Evolutionary conservation across 495 filamentous ascomycete species (phyloP), one percentile per base, ranked within the genome.

Genomic region (Talaromyces nanjingensis): DNA sequence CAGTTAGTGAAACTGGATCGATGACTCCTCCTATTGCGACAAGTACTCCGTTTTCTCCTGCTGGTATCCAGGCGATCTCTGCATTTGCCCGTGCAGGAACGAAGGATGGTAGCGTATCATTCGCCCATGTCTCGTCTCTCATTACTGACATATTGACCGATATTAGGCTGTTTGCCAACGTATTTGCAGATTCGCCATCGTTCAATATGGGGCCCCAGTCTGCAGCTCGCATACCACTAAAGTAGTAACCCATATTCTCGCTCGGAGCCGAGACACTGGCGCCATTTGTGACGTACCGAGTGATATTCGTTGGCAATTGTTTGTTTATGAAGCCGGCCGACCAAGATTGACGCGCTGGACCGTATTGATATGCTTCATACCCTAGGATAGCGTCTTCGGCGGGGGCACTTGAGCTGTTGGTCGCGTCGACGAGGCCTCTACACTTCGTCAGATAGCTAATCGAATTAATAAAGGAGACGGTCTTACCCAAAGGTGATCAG

Each of bases 181-280:
- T 74, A 39, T 72, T 78, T 8, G 72, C 58, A 9, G 72, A 67
- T 5, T 56, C 31, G 63, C 80, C 80, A 6, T 58, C 33, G 16
- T 68, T 64, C 56, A 75, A 80, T 64, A 88, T 80, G 1, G 76
- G 66, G 0, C 82, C 81, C 69, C 73, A 78, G 63, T 72, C 72
- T 6, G 69, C 54, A 0, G 79, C 77, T 25, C 76, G 82, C 76
- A 85, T 77, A 0, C 89, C 89, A 4, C 84, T 82, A 67, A 92
- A 89, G 67, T 90, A 89, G 76, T 87, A 92, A 0, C 83, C 87
- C 60, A 83, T 79, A 64, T 91, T 88, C 72, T 92, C 88, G 8
- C 88, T 90, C 0, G 88, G 87, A 5, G 83, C 85, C 12, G 80
- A 88, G 7, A 81, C 86, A 0, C 78, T 81, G 1, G 81, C 88